Percentiles rank a stretch among this genome's conserved stretches.
These are phyloP conservation scores for Euphorbia tirucalli DNA, from an alignment of 345 rosid genomes.

Conservation along the genomic window DNA sequence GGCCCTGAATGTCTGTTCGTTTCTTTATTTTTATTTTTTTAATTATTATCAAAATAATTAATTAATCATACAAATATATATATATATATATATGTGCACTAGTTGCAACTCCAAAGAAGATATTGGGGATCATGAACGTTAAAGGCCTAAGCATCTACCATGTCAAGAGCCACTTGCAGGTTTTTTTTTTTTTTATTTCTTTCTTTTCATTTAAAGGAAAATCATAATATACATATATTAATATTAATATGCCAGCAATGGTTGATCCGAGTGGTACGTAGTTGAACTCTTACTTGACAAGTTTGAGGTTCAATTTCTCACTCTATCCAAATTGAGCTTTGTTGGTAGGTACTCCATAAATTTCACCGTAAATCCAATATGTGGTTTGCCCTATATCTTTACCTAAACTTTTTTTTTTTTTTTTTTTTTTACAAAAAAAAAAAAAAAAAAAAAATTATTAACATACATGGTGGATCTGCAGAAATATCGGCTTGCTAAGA, in stretches of 20 bases:
- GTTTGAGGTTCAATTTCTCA: too few relatives aligned
- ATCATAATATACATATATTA: too few relatives aligned
- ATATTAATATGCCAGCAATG: too few relatives aligned
- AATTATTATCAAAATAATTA: not conserved
- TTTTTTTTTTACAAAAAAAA: too few relatives aligned
- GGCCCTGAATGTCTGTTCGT: conserved; percentile 33
- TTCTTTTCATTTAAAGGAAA: too few relatives aligned
- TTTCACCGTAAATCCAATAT: not conserved
- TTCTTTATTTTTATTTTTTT: not conserved
- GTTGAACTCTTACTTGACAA: too few relatives aligned
- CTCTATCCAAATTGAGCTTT: conserved; percentile 43
- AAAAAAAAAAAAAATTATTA: too few relatives aligned
- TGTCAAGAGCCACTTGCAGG: too few relatives aligned
- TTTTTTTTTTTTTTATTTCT: too few relatives aligned
- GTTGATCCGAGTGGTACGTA: too few relatives aligned
- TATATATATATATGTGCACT: not conserved
- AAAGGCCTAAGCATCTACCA: conserved; percentile 29
- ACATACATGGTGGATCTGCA: conserved; percentile 8
- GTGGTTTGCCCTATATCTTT: not conserved
- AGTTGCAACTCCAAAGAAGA: conserved; percentile 42
- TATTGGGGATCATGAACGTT: conserved; percentile 36
- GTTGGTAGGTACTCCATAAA: conserved; percentile 30
- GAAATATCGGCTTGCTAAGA: conserved; percentile 35
- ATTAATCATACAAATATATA: too few relatives aligned
- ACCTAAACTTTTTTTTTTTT: too few relatives aligned